These are phyloP conservation scores for Wickerhamomyces silvicola DNA, from an alignment of 805 yeast genomes.

Conservation along the genomic window DNA sequence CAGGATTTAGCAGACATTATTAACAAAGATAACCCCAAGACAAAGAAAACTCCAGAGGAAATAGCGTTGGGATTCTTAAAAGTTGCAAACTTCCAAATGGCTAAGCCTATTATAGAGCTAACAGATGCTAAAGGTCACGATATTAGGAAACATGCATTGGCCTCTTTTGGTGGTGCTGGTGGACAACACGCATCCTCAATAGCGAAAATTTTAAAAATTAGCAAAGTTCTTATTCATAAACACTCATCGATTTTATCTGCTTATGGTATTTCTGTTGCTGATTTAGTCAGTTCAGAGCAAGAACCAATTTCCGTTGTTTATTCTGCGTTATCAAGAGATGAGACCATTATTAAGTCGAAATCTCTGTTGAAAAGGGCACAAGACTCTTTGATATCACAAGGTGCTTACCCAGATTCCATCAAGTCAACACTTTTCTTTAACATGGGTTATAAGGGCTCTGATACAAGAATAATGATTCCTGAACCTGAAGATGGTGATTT, in stretches of 20 bases:
- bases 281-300: constrained; percentile 24
- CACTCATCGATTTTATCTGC: constrained; percentile 43
- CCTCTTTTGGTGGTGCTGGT: constrained; percentile 46
- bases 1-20: constrained; percentile 31
- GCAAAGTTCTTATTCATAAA: constrained; percentile 36
- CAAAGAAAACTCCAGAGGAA: constrained; percentile 32
- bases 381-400: constrained; percentile 15
- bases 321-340: constrained; percentile 16
- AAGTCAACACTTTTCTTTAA: constrained; percentile 27
- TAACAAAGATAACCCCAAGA: constrained; percentile 27
- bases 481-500: constrained; percentile 20
- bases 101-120: constrained; percentile 39
- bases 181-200: constrained; percentile 41
- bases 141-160: constrained; percentile 35
- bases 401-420: constrained; percentile 20
- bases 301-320: constrained; percentile 22
- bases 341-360: constrained; percentile 4
- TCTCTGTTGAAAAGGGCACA: background rate
- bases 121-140: constrained; percentile 41
- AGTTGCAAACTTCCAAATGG: constrained; percentile 42
- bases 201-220: constrained; percentile 35
- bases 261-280: constrained; percentile 39
- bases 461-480: constrained; percentile 34
- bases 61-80: constrained; percentile 40
- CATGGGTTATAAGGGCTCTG: constrained; percentile 41